Evolutionary conservation across 2,329 filamentous ascomycete genomes (phyloP).

Genomic region (Colletotrichum melonis): DNA sequence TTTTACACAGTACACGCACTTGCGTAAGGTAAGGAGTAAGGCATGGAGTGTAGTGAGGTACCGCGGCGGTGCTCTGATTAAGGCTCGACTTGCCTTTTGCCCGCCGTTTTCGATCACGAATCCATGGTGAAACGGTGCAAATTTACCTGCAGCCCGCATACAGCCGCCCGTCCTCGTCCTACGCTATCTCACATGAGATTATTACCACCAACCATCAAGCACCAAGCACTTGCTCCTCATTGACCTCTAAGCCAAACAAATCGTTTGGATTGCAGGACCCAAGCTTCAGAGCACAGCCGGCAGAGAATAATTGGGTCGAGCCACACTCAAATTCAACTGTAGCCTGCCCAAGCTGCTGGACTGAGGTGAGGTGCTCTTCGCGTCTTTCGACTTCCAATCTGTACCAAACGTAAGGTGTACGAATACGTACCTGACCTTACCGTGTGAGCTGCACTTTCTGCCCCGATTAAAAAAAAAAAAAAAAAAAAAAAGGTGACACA

Average conservation of each 20-base stretch:
- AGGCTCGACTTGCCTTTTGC: background rate
- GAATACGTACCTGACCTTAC: background rate
- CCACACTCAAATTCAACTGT: background rate
- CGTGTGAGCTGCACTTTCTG: background rate
- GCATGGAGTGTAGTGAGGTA: no score
- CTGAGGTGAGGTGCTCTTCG: background rate
- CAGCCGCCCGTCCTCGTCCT: constrained; percentile 2
- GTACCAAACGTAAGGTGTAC: background rate
- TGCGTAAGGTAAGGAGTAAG: background rate
- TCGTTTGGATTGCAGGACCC: background rate
- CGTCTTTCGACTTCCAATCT: background rate
- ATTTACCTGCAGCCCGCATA: constrained; percentile 15
- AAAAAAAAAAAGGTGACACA: background rate
- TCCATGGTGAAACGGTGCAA: constrained; percentile 27
- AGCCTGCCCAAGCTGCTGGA: constrained; percentile 5
- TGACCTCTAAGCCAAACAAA: background rate
- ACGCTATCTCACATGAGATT: background rate
- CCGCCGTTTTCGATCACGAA: constrained; percentile 24
- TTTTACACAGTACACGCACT: constrained; percentile 1
- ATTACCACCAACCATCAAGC: background rate
- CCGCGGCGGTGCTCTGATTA: background rate
- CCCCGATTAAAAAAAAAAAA: constrained; percentile 2
- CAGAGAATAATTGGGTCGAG: background rate
- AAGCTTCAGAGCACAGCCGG: background rate
- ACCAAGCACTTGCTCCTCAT: background rate